Evolutionary conservation across 495 filamentous ascomycete species (phyloP), one percentile per base, ranked within the genome.

Genomic region (Xylaria longipes): DNA sequence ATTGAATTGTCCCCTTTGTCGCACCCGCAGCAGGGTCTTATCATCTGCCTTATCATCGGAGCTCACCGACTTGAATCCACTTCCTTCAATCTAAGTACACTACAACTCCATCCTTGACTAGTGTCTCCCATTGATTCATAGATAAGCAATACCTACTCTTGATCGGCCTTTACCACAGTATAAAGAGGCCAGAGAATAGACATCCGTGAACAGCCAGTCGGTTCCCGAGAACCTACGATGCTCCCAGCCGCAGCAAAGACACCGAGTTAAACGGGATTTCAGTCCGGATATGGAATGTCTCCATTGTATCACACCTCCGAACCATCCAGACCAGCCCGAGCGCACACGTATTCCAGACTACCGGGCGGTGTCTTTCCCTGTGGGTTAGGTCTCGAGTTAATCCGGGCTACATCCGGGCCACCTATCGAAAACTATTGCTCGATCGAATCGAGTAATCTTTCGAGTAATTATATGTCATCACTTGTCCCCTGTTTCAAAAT

Each of bases 361-460:
- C 50, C 7, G 45, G 45, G 50, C 46, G n/a, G 50, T 27, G 25
- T 54, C 50, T 54, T 54, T 3, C 22, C 50, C 4, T 31, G 31
- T 46, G 62, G 39, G 29, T 43, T 41, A 43, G 65, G 46, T n/a
- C 65, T 17, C 48, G 31, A 20, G 15, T 37, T 48, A 39, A 61
- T 61, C 54, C 39, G 37, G 35, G 17, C 60, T 31, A 8, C 50
- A 39, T 43, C 46, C 22, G 48, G n/a, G 17, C 35, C n/a, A 8
- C 45, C 48, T 71, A 71, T 71, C 61, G 37, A 58, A 62, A 57
- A 58, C 35, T 5, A 58, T 71, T 35, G 29, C 27, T 72, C 64
- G 56, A 62, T 68, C 39, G 15, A 68, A 68, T 72, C 70, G 58
- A 70, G 68, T 45, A 70, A 70, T 70, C 31, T 14, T 62, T 70